Evolutionary conservation across 2,329 filamentous ascomycete genomes (phyloP).

Genomic region (Fusarium temperatum): DNA sequence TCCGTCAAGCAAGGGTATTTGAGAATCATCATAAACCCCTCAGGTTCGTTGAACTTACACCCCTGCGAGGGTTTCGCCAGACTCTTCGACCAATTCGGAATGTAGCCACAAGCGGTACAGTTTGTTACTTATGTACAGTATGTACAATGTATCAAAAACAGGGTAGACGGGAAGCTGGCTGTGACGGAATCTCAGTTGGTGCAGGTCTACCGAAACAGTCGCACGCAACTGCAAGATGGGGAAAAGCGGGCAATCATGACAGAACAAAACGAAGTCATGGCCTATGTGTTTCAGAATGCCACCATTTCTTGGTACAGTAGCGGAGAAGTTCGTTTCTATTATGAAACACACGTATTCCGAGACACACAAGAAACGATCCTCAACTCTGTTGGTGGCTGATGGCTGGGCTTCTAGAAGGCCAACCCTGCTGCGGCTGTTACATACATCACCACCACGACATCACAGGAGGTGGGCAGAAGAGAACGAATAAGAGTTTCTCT

Average conservation of each 20-base stretch:
- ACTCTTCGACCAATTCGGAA: not conserved
- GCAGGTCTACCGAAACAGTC: not conserved
- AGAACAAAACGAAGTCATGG: not conserved
- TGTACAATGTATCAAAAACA: constrained; percentile 6
- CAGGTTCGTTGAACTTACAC: constrained; percentile 37
- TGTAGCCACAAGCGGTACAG: constrained; percentile 20
- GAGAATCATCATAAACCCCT: constrained; percentile 26
- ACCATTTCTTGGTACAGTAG: constrained; percentile 17
- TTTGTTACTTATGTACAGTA: constrained; percentile 6
- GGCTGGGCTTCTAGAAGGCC: not conserved
- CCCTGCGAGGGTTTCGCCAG: constrained; percentile 27
- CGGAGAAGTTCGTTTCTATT: constrained; percentile 27
- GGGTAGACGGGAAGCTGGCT: not conserved
- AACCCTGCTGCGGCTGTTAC: not conserved
- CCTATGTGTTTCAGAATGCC: constrained; percentile 9
- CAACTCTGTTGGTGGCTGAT: not conserved
- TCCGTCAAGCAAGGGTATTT: not conserved
- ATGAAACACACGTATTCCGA: constrained; percentile 38
- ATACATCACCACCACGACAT: constrained; percentile 15
- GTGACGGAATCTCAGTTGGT: not conserved
- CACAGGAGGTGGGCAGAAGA: not conserved
- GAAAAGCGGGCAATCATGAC: constrained; percentile 18
- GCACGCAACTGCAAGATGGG: not conserved
- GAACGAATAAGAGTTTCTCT: not conserved
- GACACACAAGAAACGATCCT: constrained; percentile 18